Evolutionary conservation across 2,329 filamentous ascomycete genomes (phyloP).

Genomic region (Aspergillus tanneri): DNA sequence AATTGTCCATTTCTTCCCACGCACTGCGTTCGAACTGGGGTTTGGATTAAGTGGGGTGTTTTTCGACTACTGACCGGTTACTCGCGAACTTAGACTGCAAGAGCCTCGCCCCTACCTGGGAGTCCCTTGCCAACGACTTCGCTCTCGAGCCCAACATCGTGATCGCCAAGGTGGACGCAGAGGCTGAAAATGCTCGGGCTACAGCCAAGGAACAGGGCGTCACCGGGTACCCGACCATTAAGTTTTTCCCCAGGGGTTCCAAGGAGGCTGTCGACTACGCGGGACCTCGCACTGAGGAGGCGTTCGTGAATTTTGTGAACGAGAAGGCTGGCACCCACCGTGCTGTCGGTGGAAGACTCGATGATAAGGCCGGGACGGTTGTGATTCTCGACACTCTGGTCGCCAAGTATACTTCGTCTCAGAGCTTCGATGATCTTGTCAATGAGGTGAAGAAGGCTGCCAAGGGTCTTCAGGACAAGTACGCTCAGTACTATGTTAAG

Average conservation of each 20-base stretch:
- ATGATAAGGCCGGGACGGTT: conserved; percentile 77
- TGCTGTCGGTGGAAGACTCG: conserved; percentile 73
- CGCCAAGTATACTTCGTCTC: conserved; percentile 63
- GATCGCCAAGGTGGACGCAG: conserved; percentile 93
- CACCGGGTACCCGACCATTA: conserved; percentile 90
- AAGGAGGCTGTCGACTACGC: conserved; percentile 69
- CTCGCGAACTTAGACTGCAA: conserved; percentile 78
- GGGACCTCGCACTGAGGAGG: conserved; percentile 72
- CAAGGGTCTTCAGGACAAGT: conserved; percentile 69
- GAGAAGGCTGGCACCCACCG: conserved; percentile 85
- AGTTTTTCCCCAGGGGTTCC: conserved; percentile 89
- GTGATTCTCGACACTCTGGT: conserved; percentile 74
- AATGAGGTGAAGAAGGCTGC: conserved; percentile 72
- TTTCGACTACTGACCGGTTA: neutral
- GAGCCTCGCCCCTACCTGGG: conserved; percentile 84
- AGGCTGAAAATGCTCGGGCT: conserved; percentile 79
- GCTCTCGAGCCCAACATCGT: conserved; percentile 73
- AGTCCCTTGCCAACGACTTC: conserved; percentile 80
- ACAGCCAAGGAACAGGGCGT: conserved; percentile 74
- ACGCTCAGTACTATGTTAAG: conserved; percentile 90
- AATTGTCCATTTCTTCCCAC: conserved; percentile 9
- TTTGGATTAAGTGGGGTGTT: no score
- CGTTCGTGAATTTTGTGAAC: conserved; percentile 80
- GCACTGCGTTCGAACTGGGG: neutral
- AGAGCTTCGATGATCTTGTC: conserved; percentile 64